A percentile compares a stretch with the other conserved stretches of the same genome.
Evolutionary conservation across 768 basidiomycete species (phyloP).

Genomic region (Amanita rimosa): DNA sequence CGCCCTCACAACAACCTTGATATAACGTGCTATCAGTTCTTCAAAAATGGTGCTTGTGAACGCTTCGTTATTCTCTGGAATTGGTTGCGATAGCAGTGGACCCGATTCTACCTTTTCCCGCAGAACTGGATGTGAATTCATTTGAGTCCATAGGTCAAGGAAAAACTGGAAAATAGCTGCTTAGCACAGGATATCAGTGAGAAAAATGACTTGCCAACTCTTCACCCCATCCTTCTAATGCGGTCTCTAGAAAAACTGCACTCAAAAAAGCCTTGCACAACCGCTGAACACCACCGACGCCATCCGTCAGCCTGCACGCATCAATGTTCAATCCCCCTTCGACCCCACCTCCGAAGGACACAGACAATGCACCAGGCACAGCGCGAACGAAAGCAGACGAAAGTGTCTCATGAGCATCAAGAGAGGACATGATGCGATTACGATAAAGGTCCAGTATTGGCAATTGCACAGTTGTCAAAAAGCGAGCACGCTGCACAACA

Average conservation of each 20-base stretch:
- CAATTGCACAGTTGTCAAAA: slow-evolving; percentile 77
- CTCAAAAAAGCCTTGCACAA: slow-evolving; percentile 82
- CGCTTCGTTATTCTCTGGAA: slow-evolving; percentile 18
- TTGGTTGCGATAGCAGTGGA: slow-evolving; percentile 38
- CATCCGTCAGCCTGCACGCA: slow-evolving; percentile 60
- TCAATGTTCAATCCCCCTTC: slow-evolving; percentile 36
- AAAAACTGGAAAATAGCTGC: slow-evolving; percentile 53
- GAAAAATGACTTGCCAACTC: slow-evolving; percentile 47
- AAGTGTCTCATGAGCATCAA: slow-evolving; percentile 91
- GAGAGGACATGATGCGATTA: slow-evolving; percentile 64
- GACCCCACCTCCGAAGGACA: slow-evolving; percentile 36
- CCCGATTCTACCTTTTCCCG: slow-evolving; percentile 41
- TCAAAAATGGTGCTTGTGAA: slow-evolving; percentile 71
- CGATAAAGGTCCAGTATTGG: slow-evolving; percentile 75
- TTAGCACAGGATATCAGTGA: slow-evolving; percentile 3
- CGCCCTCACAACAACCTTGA: slow-evolving; percentile 48
- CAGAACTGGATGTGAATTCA: slow-evolving; percentile 47
- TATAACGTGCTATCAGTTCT: slow-evolving; percentile 56
- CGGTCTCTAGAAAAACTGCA: slow-evolving; percentile 56
- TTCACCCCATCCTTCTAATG: slow-evolving; percentile 80
- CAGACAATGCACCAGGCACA: slow-evolving; percentile 83
- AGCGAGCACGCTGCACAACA: slow-evolving; percentile 66
- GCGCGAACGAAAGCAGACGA: slow-evolving; percentile 81
- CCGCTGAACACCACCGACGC: slow-evolving; percentile 73
- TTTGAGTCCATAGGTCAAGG: slow-evolving; percentile 80